phyloP scores from a whole-genome alignment of 345 rosid species.

The Mallotus nudiflorus region DNA sequence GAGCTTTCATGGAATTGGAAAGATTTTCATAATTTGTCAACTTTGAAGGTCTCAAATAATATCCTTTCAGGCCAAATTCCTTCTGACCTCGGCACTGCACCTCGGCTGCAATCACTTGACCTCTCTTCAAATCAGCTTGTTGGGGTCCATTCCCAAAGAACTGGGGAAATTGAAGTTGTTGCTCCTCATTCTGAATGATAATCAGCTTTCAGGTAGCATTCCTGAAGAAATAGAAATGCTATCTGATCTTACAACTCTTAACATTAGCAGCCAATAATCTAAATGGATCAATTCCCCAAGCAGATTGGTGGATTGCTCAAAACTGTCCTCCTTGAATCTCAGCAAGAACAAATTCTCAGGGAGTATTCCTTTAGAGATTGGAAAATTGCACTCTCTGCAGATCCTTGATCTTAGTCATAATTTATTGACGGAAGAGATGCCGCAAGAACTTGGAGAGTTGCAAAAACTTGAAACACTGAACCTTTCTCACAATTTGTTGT shows the following conservation, averaged over 20 bases:
- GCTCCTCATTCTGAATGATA: background rate
- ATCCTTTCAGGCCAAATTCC: slow-evolving; percentile 29
- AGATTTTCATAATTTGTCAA: slow-evolving; percentile 16
- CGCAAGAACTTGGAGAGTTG: slow-evolving; percentile 17
- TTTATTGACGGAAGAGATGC: slow-evolving; percentile 27
- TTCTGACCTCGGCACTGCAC: slow-evolving; percentile 16
- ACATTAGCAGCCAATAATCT: slow-evolving; percentile 26
- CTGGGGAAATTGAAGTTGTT: slow-evolving; percentile 12
- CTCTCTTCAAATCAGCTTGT: slow-evolving; percentile 12
- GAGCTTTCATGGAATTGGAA: slow-evolving; percentile 40
- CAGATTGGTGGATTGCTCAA: slow-evolving; percentile 23
- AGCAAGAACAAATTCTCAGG: slow-evolving; percentile 18
- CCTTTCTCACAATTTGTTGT: slow-evolving; percentile 41
- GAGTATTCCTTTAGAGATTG: slow-evolving; percentile 6
- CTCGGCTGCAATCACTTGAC: slow-evolving; percentile 16
- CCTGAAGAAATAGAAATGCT: slow-evolving; percentile 27
- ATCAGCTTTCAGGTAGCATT: slow-evolving; percentile 23
- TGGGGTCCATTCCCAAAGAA: slow-evolving; percentile 18
- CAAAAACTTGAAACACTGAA: slow-evolving; percentile 27
- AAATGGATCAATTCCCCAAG: slow-evolving; percentile 28
- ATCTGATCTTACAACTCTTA: slow-evolving; percentile 18
- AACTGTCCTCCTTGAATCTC: slow-evolving; percentile 25
- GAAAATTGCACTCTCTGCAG: background rate
- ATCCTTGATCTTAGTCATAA: slow-evolving; percentile 43
- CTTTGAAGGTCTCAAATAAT: slow-evolving; percentile 28